Evolutionary conservation across 805 yeast species (phyloP).

Genomic region (Saccharomycopsis fermentans): DNA sequence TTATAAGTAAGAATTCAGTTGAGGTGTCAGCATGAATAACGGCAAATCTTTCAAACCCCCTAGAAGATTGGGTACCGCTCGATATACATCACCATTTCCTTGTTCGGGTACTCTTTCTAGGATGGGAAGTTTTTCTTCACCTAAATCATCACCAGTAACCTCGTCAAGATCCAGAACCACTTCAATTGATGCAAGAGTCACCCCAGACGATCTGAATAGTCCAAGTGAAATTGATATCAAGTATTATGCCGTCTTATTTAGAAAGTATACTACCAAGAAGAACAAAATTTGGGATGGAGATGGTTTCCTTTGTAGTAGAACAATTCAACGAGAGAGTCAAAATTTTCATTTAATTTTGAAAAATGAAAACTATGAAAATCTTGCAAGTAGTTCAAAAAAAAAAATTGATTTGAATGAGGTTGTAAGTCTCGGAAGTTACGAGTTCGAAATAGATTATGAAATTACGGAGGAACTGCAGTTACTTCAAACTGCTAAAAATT

Average conservation of each 20-base stretch:
- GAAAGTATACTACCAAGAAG: conserved; percentile 67
- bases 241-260: conserved; percentile 40
- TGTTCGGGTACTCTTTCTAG: neutral
- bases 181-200: neutral
- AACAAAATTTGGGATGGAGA: conserved; percentile 95
- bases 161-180: neutral
- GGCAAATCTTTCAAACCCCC: neutral
- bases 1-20: neutral
- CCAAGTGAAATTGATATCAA: neutral
- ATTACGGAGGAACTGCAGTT: conserved; percentile 20
- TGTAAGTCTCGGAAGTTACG: conserved; percentile 45
- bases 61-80: neutral
- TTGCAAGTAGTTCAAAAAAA: conserved; percentile 5
- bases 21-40: neutral
- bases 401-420: conserved; percentile 5
- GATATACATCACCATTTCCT: neutral
- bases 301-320: conserved; percentile 33
- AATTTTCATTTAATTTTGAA: neutral
- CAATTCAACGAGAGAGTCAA: conserved; percentile 26
- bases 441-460: conserved; percentile 50
- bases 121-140: neutral
- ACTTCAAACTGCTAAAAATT: conserved; percentile 1
- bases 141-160: neutral
- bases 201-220: neutral
- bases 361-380: neutral